A percentile compares a stretch with the other conserved stretches of the same genome.
phyloP scores from a whole-genome alignment of 345 rosid genomes.

The Euphorbia lathyris region DNA sequence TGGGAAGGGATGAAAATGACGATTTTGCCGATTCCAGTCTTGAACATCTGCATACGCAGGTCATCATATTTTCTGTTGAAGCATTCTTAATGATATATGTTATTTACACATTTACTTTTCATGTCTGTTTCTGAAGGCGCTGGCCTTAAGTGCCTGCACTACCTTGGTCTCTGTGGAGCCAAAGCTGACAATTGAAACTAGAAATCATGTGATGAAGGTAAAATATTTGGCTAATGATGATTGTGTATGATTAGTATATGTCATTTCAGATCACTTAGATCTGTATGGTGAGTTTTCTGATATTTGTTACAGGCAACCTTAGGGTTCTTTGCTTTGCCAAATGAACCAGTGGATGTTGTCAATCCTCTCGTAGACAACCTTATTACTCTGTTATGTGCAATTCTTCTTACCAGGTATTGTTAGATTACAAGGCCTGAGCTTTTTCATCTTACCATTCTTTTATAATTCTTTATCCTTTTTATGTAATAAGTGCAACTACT shows the following conservation, averaged over 20 bases:
- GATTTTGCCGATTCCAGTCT: conserved; percentile 81
- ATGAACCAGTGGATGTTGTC: conserved; percentile 83
- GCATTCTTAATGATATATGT: not conserved
- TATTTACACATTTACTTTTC: not conserved
- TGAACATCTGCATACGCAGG: conserved; percentile 87
- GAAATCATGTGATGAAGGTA: conserved; percentile 94
- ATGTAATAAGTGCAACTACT: not conserved
- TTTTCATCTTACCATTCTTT: not conserved
- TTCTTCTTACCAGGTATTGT: conserved; percentile 89
- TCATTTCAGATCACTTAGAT: not conserved
- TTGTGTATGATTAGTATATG: not conserved
- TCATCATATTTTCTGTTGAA: conserved; percentile 7
- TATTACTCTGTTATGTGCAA: conserved; percentile 88
- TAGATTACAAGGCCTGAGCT: conserved; percentile 4
- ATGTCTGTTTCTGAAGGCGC: conserved; percentile 56
- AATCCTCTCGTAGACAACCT: conserved; percentile 87
- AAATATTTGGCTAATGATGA: conserved; percentile 4
- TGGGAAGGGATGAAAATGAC: conserved; percentile 89
- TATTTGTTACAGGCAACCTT: conserved; percentile 74
- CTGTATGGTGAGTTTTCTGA: conserved; percentile 6
- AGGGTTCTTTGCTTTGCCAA: conserved; percentile 90
- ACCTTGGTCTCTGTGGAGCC: conserved; percentile 98
- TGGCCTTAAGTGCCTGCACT: conserved; percentile 94
- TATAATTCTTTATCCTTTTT: not conserved
- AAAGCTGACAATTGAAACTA: conserved; percentile 84